Evolutionary conservation across 2,329 filamentous ascomycete species (phyloP), one percentile per base, ranked within the genome.

Genomic region (Pseudogymnoascus sp.): DNA sequence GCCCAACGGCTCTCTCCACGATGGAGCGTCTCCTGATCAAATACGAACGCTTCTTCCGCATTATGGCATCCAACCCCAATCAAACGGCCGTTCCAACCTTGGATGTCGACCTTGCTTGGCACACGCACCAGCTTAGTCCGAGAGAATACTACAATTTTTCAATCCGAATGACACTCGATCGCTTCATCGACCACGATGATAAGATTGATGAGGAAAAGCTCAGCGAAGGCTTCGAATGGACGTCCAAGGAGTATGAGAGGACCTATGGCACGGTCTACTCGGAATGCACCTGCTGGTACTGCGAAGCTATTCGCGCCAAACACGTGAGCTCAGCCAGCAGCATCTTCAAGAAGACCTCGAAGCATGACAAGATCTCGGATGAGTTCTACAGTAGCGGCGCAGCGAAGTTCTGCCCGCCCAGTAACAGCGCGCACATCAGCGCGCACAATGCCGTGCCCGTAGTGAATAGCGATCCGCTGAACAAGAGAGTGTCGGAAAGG

Each of bases 271-370:
- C 87, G 61, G 81, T 90, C 4, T 96, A 93, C 72, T 87, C 83
- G 1, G 87, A 89, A 73, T 93, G 90, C 69, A 89, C 85, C 0
- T 93, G 90, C 74, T 93, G 89, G 89, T 91, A 93, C 73, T 96
- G 91, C 75, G 90, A 95, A 74, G 69, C 86, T 4, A 81, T 87
- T 62, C 84, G 88, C 36, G 77, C 83, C 47, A 76, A 81, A 1
- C 79, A 86, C 69, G 78, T 83, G 1, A 80, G 78, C 10, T 72
- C 76, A 1, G 67, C 82, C 1, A 77, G 76, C 3, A 76, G 75
- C 16, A 68, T 79, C 1, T 75, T 86, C 14, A 77, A 78, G 5
- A 68, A 78, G 5, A 29, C 34, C 5, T 80, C 78, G 0, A 77
- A 74, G 26, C 76, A 78, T 5, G 77, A 81, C 45, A 81, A 79